Evolutionary conservation across 2,329 filamentous ascomycete species (phyloP), one percentile per base, ranked within the genome.

Genomic region (Macrophomina pseudophaseolina): DNA sequence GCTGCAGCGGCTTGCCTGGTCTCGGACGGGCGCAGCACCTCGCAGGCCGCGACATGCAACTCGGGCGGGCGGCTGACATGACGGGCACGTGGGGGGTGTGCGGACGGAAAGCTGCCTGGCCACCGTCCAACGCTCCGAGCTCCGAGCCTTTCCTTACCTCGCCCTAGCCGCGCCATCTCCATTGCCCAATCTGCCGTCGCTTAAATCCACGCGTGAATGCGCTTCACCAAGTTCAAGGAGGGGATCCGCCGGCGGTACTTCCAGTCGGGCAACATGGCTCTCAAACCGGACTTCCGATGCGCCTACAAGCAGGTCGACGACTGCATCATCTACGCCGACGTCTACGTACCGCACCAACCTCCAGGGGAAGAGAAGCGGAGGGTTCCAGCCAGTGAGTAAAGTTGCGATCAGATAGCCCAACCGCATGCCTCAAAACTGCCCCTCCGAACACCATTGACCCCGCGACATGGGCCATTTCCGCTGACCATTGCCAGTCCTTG

Each of bases 401-500:
- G 1, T 3, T 23, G 23, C 23, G 23, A 23, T 23, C 23, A 2
- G 23, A 23, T 23, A 23, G 23, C 23, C 23, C 23, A 2, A 3
- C 23, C 23, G 3, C 23, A 23, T 23, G 23, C 23, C 23, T 3
- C 23, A 23, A 23, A 23, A 23, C 23, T 23, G 23, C 23, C 23
- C 23, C 23, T 23, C 23, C 23, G 23, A 23, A 30, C 40, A 56
- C 35, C 35, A 3, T 67, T 66, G n/a, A 5, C 16, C 38, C 16
- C 32, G 30, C 23, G 12, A 5, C 32, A 53, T 53, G 30, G 9
- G 12, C 14, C 30, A 8, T n/a, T 14, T 14, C 5, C 16, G n/a
- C 54, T 49, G 5, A 64, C 33, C 38, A 28, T 48, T 48, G 4
- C 23, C 59, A 79, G 79, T 80, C 52, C 81, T 81, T 67, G 72